Percentiles rank a stretch among this genome's conserved stretches.
Conservation (phyloP, 805 yeast genomes). For the Candida hungchunana region DNA sequence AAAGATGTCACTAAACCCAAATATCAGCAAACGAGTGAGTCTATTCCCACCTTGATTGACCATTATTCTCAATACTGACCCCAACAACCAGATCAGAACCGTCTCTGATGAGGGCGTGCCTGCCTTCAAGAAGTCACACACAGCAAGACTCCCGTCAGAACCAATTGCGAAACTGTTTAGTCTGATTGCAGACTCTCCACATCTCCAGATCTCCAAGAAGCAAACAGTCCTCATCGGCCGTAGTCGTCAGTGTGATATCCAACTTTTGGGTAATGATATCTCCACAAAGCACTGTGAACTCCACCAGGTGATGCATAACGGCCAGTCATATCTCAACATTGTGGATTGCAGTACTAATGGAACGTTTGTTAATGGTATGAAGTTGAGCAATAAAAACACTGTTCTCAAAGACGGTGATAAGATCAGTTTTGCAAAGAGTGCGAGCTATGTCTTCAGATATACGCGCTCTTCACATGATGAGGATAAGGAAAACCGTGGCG, state of each 20-base stretch:
- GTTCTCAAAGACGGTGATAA: conserved; percentile 62
- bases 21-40: conserved; percentile 15
- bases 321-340: conserved; percentile 37
- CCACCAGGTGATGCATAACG: conserved; percentile 36
- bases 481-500: conserved; percentile 16
- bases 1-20: conserved; percentile 12
- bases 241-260: conserved; percentile 55
- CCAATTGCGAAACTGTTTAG: conserved; percentile 19
- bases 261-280: conserved; percentile 52
- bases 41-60: background rate
- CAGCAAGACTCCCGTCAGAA: conserved; percentile 6
- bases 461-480: conserved; percentile 14
- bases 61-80: conserved; percentile 1
- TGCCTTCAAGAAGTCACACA: conserved; percentile 16
- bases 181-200: conserved; percentile 11
- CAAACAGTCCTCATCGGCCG: conserved; percentile 43
- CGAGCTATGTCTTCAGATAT: conserved; percentile 47
- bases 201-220: conserved; percentile 30
- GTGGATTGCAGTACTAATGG: conserved; percentile 62
- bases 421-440: conserved; percentile 52
- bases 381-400: conserved; percentile 41
- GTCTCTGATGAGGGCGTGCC: conserved; percentile 15
- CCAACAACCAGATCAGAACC: conserved; percentile 4
- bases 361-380: conserved; percentile 56
- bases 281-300: conserved; percentile 63